Percentiles rank a stretch among this genome's conserved stretches.
Evolutionary conservation across 2,329 filamentous ascomycete genomes (phyloP).

Genomic region (Aspergillus viridinutans): DNA sequence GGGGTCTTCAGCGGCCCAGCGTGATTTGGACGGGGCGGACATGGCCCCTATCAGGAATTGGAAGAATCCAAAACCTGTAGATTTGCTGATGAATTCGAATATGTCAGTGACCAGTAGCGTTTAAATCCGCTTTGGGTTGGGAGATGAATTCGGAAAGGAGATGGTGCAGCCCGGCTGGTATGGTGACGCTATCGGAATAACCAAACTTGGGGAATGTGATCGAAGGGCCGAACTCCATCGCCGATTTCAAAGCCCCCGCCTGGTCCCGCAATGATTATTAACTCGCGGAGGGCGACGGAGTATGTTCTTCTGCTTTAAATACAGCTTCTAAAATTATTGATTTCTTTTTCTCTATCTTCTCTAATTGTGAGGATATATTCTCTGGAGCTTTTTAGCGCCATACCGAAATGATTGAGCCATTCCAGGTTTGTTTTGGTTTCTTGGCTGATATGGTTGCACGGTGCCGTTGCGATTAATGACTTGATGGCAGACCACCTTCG

Average conservation of each 20-base stretch:
- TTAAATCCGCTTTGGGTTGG: conserved; percentile 13
- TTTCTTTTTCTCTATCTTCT: neutral
- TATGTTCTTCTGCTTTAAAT: conserved; percentile 7
- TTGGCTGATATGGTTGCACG: neutral
- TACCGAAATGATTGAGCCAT: conserved; percentile 40
- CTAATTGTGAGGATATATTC: neutral
- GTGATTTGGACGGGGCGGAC: conserved; percentile 63
- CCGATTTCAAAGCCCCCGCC: conserved; percentile 31
- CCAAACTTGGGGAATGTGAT: conserved; percentile 12
- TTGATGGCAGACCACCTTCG: conserved; percentile 74
- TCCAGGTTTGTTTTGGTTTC: conserved; percentile 36
- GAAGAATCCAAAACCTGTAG: neutral
- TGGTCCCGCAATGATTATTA: conserved; percentile 13
- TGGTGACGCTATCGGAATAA: conserved; percentile 25
- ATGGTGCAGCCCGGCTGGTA: conserved; percentile 8
- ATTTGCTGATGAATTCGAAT: neutral
- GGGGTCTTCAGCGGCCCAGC: conserved; percentile 84
- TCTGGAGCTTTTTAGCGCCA: neutral
- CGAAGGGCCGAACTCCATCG: conserved; percentile 21
- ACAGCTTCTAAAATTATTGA: neutral
- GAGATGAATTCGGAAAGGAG: neutral
- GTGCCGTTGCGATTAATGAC: conserved; percentile 11
- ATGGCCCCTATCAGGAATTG: conserved; percentile 37
- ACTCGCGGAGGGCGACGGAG: neutral
- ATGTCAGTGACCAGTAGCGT: conserved; percentile 4